Base-by-base conservation (phyloP, 495 filamentous ascomycete genomes). In the Penicillium egyptiacum region DNA sequence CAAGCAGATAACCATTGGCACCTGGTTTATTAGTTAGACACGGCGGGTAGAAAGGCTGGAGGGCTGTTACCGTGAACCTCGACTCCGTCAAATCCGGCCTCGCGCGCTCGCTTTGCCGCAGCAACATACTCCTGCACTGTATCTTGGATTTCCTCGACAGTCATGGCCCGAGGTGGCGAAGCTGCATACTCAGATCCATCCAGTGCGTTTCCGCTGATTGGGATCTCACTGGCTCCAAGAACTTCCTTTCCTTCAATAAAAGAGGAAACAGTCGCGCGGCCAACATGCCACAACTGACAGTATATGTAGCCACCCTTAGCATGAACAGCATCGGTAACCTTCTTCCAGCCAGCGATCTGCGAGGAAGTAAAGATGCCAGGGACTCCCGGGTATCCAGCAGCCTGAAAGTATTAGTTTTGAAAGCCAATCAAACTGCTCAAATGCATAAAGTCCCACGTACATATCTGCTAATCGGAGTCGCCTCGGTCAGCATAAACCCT, bases 1-100 rank as follows among this genome's bases (percentile, higher is more conserved):
- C 81, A 2, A 78, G 67, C 0, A 86, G 69, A 52, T 83, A 84
- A 0, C 83, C 83, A 54, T 84, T 81, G 6, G 74, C 81, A 12
- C 63, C 68, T 71, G 31, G 9, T 26, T 22, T 12, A 5, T 55
- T 44, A 49, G 40, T 39, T n/a, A n/a, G n/a, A n/a, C 12, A 22
- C 44, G 20, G 28, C 6, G 16, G 41, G n/a, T 11, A 23, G 14
- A 14, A 42, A 25, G 1, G 16, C 1, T 28, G 11, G 1, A 31
- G 12, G 1, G 4, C 2, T 39, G 8, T 73, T 73, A 63, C 75
- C 80, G 58, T 85, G 81, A 10, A 84, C 46, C 55, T 85, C 82
- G 7, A 84, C 75, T 2, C 81, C 81, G 54, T 85, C 81, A 57
- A 83, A 83, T 9, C 87, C 88, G 8, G 86, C 87, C 47, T 75